Base-by-base conservation (phyloP, 306 rosid species). In the Lagenaria siceraria region DNA sequence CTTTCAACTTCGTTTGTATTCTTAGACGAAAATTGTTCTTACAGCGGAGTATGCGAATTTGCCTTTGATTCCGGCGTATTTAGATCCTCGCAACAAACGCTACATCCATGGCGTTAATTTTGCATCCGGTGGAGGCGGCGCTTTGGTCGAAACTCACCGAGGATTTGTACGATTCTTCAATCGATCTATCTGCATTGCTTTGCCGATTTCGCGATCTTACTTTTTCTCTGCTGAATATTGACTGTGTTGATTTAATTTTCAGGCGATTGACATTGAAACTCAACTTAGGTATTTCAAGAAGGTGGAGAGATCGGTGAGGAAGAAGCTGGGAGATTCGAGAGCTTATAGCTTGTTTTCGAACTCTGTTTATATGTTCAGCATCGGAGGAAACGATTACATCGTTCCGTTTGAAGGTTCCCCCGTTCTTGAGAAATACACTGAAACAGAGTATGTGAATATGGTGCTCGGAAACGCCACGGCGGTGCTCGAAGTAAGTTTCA, bases 121-220 rank as follows among this genome's bases (percentile, higher is more conserved):
- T 80, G 92, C 97, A 31, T 89, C 95, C 36, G 88, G 68, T 11
- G 94, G 91, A 52, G 92, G 88, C 59, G 97, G 97, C 56, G 91
- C 89, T 80, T 82, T 91, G 6, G 78, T 65, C 71, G 87, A 85
- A 76, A 89, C 87, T 21, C 25, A 74, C 81, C 68, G 43, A 69
- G 94, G 89, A 80, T 18, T 55, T 40, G 92, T 91, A 11, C 24
- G 83, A 78, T 15, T 46, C 52, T 14, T 7, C 25, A 11, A 48
- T 77, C 46, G 15, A 24, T 31, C 8, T 19, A 35, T 3, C 14
- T 2, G 17, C 21, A 31, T 6, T n/a, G 49, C 14, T 15, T 25
- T 70, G 8, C 17, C 2, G 1, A 43, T 24, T 22, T 24, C 22
- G 18, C 18, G 15, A 38, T 22, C 19, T 62, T 31, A 8, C 0